These are phyloP conservation scores for Fremontodendron californicum DNA, from an alignment of 345 rosid species.

Conservation along the genomic window DNA sequence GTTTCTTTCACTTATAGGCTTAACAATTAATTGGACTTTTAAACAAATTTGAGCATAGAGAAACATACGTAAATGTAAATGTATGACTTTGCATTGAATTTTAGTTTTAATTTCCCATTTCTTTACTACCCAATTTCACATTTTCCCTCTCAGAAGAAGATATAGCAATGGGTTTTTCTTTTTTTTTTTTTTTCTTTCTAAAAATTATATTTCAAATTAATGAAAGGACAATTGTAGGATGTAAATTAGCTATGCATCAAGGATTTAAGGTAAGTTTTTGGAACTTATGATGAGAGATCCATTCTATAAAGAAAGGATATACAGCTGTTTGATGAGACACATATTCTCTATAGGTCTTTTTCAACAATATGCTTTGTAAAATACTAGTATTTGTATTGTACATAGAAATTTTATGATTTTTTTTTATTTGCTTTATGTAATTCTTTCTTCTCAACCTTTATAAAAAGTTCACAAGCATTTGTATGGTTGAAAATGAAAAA, in stretches of 20 bases:
- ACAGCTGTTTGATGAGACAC: constrained; percentile 12
- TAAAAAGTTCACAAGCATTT: neutral
- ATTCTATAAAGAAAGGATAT: neutral
- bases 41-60: neutral
- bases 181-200: too few species aligned
- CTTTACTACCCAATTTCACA: neutral
- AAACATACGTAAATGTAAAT: neutral
- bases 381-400: neutral
- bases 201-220: neutral
- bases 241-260: neutral
- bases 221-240: neutral
- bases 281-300: constrained; percentile 4
- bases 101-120: neutral
- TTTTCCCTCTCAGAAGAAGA: neutral
- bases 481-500: neutral
- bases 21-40: neutral
- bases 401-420: neutral
- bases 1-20: neutral
- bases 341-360: neutral
- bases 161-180: neutral
- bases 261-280: constrained; percentile 1
- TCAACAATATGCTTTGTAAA: neutral
- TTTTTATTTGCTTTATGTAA: neutral
- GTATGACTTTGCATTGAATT: neutral
- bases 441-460: neutral